Evolutionary conservation across 208 protist species (phyloP).

Genomic region (Phytomonas sp.): DNA sequence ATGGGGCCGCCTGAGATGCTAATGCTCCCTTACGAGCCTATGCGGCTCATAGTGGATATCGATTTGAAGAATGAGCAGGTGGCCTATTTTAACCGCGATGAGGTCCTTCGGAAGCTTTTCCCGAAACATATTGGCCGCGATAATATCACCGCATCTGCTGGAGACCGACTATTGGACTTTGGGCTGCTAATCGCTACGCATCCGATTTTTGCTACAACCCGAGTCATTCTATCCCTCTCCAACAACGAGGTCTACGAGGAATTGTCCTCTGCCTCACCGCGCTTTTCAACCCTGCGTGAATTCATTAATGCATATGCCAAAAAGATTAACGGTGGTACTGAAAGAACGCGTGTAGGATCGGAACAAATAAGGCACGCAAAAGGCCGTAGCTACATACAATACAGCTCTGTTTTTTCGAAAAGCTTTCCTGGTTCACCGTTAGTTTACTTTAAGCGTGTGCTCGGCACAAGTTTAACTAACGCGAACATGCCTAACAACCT

Average conservation of each 20-base stretch:
- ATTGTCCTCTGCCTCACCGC: constrained; percentile 33
- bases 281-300: constrained; percentile 40
- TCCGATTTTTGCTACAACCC: constrained; percentile 53
- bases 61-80: constrained; percentile 45
- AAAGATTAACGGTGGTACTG: constrained; percentile 13
- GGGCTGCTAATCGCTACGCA: constrained; percentile 67
- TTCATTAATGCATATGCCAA: constrained; percentile 41
- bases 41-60: constrained; percentile 68
- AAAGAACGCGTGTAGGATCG: constrained; percentile 16
- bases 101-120: constrained; percentile 61
- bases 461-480: constrained; percentile 46
- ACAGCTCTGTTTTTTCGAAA: constrained; percentile 69
- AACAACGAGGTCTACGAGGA: constrained; percentile 60
- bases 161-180: constrained; percentile 75
- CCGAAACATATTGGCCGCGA: constrained; percentile 39
- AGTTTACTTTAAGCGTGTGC: constrained; percentile 70
- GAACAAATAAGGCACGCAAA: constrained; percentile 71
- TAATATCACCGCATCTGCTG: constrained; percentile 36
- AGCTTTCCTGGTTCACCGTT: constrained; percentile 35
- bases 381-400: constrained; percentile 66
- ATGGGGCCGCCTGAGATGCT: constrained; percentile 77
- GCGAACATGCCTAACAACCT: constrained; percentile 61
- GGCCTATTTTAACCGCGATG: constrained; percentile 54
- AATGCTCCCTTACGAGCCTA: constrained; percentile 62
- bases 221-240: constrained; percentile 35